These are phyloP conservation scores for Gonapodya sp. DNA, from an alignment of 192 early-diverging fungal species.

Conservation along the genomic window DNA sequence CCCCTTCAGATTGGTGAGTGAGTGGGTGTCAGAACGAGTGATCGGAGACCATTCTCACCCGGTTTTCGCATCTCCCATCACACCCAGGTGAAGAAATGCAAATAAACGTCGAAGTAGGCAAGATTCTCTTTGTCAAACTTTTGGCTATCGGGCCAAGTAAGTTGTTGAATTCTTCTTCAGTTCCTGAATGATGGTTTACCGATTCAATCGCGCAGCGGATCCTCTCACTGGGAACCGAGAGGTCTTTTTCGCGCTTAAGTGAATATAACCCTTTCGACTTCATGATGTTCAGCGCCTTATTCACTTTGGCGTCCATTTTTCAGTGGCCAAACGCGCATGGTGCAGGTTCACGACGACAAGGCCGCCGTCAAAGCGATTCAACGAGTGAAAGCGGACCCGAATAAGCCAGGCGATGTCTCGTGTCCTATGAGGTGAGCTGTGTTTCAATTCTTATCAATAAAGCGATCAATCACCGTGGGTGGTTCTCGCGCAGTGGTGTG, in stretches of 20 bases:
- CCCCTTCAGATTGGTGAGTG: constrained; percentile 73
- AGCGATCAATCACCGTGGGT: not conserved
- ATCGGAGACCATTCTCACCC: too few species aligned
- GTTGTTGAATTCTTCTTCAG: not conserved
- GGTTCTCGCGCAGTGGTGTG: constrained; percentile 43
- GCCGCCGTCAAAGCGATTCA: constrained; percentile 13
- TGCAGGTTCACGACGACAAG: not conserved
- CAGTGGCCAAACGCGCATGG: not conserved
- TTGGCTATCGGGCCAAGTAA: constrained; percentile 69
- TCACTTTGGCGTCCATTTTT: too few species aligned
- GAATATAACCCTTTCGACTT: too few species aligned
- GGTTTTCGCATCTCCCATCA: too few species aligned
- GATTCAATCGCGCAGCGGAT: constrained; percentile 39
- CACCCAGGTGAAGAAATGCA: constrained; percentile 92
- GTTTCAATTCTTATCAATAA: not conserved
- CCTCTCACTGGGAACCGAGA: constrained; percentile 65
- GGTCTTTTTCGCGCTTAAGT: constrained; percentile 94
- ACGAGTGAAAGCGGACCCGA: constrained; percentile 62
- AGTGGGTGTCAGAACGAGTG: too few species aligned
- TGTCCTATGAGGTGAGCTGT: constrained; percentile 71
- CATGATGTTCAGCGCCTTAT: too few species aligned
- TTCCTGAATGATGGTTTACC: not conserved
- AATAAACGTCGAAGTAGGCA: constrained; percentile 76
- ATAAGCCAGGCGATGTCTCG: constrained; percentile 70
- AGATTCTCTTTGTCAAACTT: constrained; percentile 81